Base-by-base conservation (phyloP, 495 filamentous ascomycete genomes). In the Corynascus novoguineensis region DNA sequence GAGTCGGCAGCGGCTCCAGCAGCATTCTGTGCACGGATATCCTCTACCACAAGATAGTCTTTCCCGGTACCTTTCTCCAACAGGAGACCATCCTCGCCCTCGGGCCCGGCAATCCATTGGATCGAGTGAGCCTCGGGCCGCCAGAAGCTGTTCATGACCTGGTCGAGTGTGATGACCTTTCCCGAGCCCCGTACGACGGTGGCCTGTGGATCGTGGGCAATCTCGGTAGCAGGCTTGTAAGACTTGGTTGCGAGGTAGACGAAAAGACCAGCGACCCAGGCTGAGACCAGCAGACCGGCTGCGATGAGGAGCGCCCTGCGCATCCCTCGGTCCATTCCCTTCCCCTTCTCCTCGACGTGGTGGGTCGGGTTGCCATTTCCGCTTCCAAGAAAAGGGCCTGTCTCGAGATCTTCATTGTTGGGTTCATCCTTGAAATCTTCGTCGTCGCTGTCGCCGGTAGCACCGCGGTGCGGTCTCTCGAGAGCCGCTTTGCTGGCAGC, bases 31-130 rank as follows among this genome's bases (percentile, higher is more conserved):
- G 77, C 72, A 42, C 86, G 79, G 53, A 97, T 84, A 68, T 96
- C 90, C 64, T 96, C 87, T n/a, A 96, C 88, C 2, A 90, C 82
- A 24, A 96, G 75, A 62, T 84, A 96, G 42, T 85, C 86, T 53
- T 86, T 79, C 5, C 76, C 80, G 15, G 69, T 75, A 35, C 76
- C 80, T 60, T 75, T 71, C 68, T 95, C 87, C 24, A 97, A 76
- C 41, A 96, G 66, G 25, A 97, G 75, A 5, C 91, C 91, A 70
- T 97, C 92, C 69, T 96, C 87, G 25, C 90, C 90, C 51, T 87
- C 78, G 24, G 90, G 79, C 7, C 90, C 89, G 9, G 82, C 82
- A 53, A 97, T 92, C 93, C 93, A 98, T 11, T 85, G 83, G 52
- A 97, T 88, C 25, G 78, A 79, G 65, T 92, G 89, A 42, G 74